Evolutionary conservation across 192 early-diverging fungal genomes (phyloP).

Genomic region (Radiomyces spectabilis): DNA sequence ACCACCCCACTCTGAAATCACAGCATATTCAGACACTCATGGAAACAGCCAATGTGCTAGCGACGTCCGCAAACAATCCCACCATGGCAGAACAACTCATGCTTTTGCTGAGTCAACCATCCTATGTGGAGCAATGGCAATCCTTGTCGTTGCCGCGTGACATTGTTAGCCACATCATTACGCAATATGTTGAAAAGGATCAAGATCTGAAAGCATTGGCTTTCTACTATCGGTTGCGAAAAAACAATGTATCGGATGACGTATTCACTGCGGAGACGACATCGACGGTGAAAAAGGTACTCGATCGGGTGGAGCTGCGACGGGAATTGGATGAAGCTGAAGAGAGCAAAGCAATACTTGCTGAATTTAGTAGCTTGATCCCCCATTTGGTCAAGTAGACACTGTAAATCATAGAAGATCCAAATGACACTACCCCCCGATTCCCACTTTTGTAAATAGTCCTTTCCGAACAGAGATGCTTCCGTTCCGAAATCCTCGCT

Average conservation of each 20-base stretch:
- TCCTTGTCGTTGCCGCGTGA: too few relatives aligned
- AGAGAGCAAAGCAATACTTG: too few relatives aligned
- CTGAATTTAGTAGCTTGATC: conserved; percentile 2
- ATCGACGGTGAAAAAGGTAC: background rate
- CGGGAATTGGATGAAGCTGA: background rate
- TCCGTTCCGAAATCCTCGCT: too few relatives aligned
- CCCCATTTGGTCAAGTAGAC: background rate
- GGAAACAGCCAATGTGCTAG: too few relatives aligned
- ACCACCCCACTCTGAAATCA: too few relatives aligned
- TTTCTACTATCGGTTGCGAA: conserved; percentile 13
- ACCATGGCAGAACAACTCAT: conserved; percentile 3
- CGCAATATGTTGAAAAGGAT: conserved; percentile 3
- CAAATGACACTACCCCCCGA: too few relatives aligned
- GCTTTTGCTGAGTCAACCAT: conserved; percentile 1
- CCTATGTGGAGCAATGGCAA: too few relatives aligned
- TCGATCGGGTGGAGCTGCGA: background rate
- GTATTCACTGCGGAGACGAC: conserved; percentile 1
- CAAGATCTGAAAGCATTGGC: conserved; percentile 8
- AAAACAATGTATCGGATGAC: background rate
- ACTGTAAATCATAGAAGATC: background rate
- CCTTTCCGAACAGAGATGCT: too few relatives aligned
- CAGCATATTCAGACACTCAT: too few relatives aligned
- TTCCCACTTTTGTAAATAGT: too few relatives aligned
- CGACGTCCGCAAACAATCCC: background rate
- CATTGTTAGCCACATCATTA: background rate